These are phyloP conservation scores for Plasmodium relictum DNA, from an alignment of 169 alveolate genomes.

Conservation along the genomic window DNA sequence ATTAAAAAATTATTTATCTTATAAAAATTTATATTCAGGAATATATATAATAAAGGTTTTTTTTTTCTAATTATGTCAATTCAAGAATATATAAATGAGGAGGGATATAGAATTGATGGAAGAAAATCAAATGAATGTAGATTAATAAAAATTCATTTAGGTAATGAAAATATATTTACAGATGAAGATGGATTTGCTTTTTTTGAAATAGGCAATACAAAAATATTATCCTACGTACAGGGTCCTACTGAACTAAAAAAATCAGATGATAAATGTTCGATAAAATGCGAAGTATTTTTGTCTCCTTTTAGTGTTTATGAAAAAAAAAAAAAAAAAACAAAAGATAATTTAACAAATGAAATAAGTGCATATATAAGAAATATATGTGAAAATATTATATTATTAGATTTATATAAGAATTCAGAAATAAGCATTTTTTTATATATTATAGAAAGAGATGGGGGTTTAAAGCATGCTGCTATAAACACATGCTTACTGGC, in stretches of 20 bases:
- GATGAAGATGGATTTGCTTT: slow-evolving; percentile 75
- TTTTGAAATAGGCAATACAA: slow-evolving; percentile 74
- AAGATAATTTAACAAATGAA: slow-evolving; percentile 71
- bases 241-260: slow-evolving; percentile 76
- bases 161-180: slow-evolving; percentile 75
- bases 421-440: slow-evolving; percentile 61
- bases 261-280: slow-evolving; percentile 67
- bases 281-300: slow-evolving; percentile 73
- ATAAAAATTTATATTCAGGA: too few relatives aligned
- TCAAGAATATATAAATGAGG: slow-evolving; percentile 83
- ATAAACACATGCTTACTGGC: slow-evolving; percentile 84
- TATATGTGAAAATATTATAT: slow-evolving; percentile 74
- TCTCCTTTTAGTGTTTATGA: slow-evolving; percentile 75
- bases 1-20: too few relatives aligned
- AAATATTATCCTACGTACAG: slow-evolving; percentile 64
- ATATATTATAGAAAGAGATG: slow-evolving; percentile 62
- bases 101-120: slow-evolving; percentile 86
- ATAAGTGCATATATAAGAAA: slow-evolving; percentile 75
- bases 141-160: slow-evolving; percentile 80
- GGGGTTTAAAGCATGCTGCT: slow-evolving; percentile 84
- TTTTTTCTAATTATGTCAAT: slow-evolving; percentile 29
- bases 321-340: slow-evolving; percentile 63
- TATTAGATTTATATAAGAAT: slow-evolving; percentile 79
- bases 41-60: neutral
- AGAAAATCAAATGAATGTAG: slow-evolving; percentile 82